Conservation (phyloP, 441 rosid genomes). For the Adansonia rubrostipa region DNA sequence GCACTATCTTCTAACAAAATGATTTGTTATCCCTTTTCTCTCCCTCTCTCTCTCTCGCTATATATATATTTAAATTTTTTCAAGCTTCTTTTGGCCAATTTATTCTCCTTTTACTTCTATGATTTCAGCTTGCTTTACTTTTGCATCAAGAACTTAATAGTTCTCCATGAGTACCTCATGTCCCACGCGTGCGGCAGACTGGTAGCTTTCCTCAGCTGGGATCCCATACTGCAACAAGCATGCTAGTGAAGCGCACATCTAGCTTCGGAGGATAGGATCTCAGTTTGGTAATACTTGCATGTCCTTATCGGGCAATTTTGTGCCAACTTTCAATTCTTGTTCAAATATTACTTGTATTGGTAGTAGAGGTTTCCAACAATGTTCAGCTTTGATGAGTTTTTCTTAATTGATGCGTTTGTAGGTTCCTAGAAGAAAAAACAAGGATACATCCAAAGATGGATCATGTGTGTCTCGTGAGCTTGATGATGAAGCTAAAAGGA, state of each 20-base stretch:
- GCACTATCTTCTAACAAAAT: slow-evolving; percentile 16
- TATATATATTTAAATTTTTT: neutral
- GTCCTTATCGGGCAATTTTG: neutral
- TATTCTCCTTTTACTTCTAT: neutral
- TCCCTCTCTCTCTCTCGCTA: too few relatives aligned
- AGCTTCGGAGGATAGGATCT: slow-evolving; percentile 79
- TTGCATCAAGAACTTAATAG: slow-evolving; percentile 99
- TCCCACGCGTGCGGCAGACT: slow-evolving; percentile 88
- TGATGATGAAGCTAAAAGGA: slow-evolving; percentile 68
- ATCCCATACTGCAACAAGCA: slow-evolving; percentile 70
- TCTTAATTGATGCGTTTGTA: slow-evolving; percentile 36
- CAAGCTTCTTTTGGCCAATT: neutral
- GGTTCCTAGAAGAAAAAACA: slow-evolving; percentile 80
- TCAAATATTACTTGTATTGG: slow-evolving; percentile 9
- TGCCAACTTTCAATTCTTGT: neutral
- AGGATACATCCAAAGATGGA: slow-evolving; percentile 70
- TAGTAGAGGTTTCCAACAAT: neutral
- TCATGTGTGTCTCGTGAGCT: slow-evolving; percentile 46
- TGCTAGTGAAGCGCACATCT: slow-evolving; percentile 70
- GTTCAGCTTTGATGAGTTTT: slow-evolving; percentile 24
- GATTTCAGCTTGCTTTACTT: slow-evolving; percentile 87
- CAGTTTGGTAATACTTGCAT: slow-evolving; percentile 48
- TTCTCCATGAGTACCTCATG: slow-evolving; percentile 96
- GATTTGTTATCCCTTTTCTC: slow-evolving; percentile 1
- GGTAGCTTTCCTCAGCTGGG: slow-evolving; percentile 77